Evolutionary conservation across 2,329 filamentous ascomycete species (phyloP).

Genomic region (Fusarium sp.): DNA sequence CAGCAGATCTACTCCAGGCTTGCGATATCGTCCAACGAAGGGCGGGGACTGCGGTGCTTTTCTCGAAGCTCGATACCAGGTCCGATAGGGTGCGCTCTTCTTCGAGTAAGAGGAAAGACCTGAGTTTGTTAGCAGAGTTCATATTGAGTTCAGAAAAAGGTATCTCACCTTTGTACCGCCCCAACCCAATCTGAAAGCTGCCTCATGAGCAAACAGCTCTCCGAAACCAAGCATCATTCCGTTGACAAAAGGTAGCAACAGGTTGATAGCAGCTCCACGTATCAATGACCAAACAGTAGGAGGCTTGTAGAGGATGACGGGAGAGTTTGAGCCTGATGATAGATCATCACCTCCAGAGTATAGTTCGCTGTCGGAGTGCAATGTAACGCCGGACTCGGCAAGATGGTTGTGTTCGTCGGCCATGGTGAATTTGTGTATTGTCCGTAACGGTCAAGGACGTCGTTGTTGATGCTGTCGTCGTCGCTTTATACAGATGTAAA

Average conservation of each 20-base stretch:
- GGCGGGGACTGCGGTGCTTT: constrained; percentile 64
- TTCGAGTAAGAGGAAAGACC: constrained; percentile 69
- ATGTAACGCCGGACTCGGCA: constrained; percentile 78
- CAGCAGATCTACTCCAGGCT: constrained; percentile 68
- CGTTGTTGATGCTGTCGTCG: neutral
- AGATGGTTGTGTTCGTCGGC: constrained; percentile 67
- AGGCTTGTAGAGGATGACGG: constrained; percentile 86
- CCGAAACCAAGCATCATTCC: constrained; percentile 98
- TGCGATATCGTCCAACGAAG: constrained; percentile 72
- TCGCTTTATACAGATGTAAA: constrained; percentile 9
- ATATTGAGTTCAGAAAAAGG: too few relatives aligned
- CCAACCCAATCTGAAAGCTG: constrained; percentile 93
- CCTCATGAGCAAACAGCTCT: constrained; percentile 95
- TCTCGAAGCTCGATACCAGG: constrained; percentile 86
- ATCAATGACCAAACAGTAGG: constrained; percentile 88
- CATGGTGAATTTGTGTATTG: constrained; percentile 54
- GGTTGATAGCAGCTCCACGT: constrained; percentile 91
- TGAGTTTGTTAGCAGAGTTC: constrained; percentile 46
- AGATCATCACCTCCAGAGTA: constrained; percentile 76
- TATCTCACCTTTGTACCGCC: constrained; percentile 82
- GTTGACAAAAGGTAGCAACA: constrained; percentile 95
- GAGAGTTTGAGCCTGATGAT: constrained; percentile 70
- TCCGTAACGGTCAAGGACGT: too few relatives aligned
- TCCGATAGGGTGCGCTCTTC: constrained; percentile 75
- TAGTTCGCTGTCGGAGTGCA: constrained; percentile 85